Base-by-base conservation (phyloP, 345 rosid genomes). In the Aegle marmelos region DNA sequence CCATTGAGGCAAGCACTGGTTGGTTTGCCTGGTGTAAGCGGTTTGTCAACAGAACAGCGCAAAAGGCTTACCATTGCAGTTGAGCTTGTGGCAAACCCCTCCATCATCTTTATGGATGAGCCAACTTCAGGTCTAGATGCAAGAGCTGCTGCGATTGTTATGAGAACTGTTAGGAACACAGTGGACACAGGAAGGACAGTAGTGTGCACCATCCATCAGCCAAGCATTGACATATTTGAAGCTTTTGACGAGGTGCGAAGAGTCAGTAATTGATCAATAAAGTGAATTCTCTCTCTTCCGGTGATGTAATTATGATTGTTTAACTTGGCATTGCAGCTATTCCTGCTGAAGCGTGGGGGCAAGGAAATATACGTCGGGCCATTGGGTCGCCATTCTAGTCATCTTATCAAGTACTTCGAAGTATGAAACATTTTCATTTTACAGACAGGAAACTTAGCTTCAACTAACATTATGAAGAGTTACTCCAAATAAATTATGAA, bases 41-140 rank as follows among this genome's bases (percentile, higher is more conserved):
- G 98, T 64, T 83, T 92, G 30, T 92, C 98, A 24, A 91, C 92
- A 0, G 97, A 94, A 86, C 97, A 94, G 70, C 87, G 98, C 57
- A 94, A 94, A 78, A 85, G 98, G 86, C 85, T 94, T 19, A 94
- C 98, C 28, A 91, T 92, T 33, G 97, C 98, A 0, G 96, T 94
- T 59, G 98, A 94, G 91, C 88, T 94, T 1, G 98, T 94, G 73
- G 96, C 98, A 28, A 94, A 94, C 83, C 98, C 98, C 16, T 92
- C 97, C 2, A 92, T 91, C 41, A 92, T 92, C 71, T 92, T 94
- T 86, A 90, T 94, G 98, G 98, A 94, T 27, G 97, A 94, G 79
- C 97, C 97, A 67, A 94, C 98, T 76, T 92, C 98, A 30, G 98
- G 98, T 41, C 86, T 94, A 41, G 98, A 94, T 82, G 98, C 97